phyloP scores from a whole-genome alignment of 306 rosid genomes.

The Calophaca sinica region DNA sequence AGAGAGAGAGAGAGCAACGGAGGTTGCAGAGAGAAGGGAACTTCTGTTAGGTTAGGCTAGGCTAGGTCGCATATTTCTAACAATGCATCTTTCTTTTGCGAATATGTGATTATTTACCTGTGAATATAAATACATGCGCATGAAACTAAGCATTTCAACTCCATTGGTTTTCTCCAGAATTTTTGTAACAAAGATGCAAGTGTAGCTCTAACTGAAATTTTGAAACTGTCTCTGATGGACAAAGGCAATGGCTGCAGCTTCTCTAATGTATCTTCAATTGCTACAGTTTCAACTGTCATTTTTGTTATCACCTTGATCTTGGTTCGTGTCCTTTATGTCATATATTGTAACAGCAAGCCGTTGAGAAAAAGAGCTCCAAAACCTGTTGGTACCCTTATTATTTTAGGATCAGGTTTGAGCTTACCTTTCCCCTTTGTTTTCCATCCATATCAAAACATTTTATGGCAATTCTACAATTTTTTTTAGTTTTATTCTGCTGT shows the following conservation, averaged over 20 bases:
- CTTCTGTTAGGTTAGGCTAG: too few relatives aligned
- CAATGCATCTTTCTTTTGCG: too few relatives aligned
- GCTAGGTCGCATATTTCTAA: too few relatives aligned
- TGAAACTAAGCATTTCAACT: too few relatives aligned
- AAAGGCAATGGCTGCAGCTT: constrained; percentile 48
- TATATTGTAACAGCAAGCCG: constrained; percentile 46
- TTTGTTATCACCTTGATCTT: constrained; percentile 44
- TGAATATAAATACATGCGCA: too few relatives aligned
- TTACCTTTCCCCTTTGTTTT: constrained; percentile 28
- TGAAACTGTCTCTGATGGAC: constrained; percentile 49
- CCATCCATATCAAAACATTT: constrained; percentile 25
- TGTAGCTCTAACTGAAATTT: constrained; percentile 39
- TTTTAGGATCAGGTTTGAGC: constrained; percentile 68
- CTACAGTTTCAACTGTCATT: constrained; percentile 40
- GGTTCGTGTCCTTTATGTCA: constrained; percentile 53
- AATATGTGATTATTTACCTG: too few relatives aligned
- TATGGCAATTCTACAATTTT: constrained; percentile 7
- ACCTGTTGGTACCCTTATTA: constrained; percentile 56
- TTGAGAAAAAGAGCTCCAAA: constrained; percentile 43
- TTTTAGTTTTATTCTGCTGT: constrained; percentile 24
- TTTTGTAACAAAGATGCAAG: constrained; percentile 34
- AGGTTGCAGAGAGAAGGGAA: too few relatives aligned
- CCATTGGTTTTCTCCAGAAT: constrained; percentile 16
- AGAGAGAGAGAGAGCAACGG: too few relatives aligned
- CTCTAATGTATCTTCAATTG: constrained; percentile 42